These are phyloP conservation scores for Neopestalotiopsis sp. DNA, from an alignment of 2,329 filamentous ascomycete species.

Conservation along the genomic window DNA sequence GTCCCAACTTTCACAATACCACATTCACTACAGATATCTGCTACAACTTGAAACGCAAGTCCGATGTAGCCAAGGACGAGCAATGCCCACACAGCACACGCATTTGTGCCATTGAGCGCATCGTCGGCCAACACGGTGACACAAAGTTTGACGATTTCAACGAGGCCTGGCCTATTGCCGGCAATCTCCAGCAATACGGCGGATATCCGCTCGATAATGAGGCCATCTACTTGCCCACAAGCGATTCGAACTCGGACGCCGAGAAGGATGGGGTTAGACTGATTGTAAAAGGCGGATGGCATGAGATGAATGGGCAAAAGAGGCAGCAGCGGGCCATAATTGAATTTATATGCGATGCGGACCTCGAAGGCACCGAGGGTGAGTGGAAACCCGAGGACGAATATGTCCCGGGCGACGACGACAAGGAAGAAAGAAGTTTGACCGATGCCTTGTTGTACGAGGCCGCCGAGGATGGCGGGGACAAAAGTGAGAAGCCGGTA, in stretches of 20 bases:
- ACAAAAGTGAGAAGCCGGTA: slow-evolving; percentile 48
- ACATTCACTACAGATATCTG: slow-evolving; percentile 86
- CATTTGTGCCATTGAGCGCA: slow-evolving; percentile 79
- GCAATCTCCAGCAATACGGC: slow-evolving; percentile 65
- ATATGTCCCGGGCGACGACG: slow-evolving; percentile 43
- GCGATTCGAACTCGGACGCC: slow-evolving; percentile 66
- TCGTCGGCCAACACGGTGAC: slow-evolving; percentile 50
- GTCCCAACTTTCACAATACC: slow-evolving; percentile 67
- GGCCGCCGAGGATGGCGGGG: slow-evolving; percentile 37
- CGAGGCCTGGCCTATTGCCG: slow-evolving; percentile 74
- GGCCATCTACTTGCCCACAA: slow-evolving; percentile 68
- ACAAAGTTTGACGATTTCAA: slow-evolving; percentile 51
- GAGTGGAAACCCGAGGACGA: slow-evolving; percentile 64
- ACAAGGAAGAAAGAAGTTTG: slow-evolving; percentile 28
- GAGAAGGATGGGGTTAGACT: slow-evolving; percentile 75
- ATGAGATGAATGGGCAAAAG: slow-evolving; percentile 57
- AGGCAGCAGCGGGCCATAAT: slow-evolving; percentile 76
- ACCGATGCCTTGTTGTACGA: slow-evolving; percentile 35
- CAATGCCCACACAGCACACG: slow-evolving; percentile 73
- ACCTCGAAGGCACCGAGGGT: slow-evolving; percentile 75
- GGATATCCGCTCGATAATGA: slow-evolving; percentile 68
- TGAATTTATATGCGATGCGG: slow-evolving; percentile 81
- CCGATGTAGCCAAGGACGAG: slow-evolving; percentile 57
- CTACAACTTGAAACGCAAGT: slow-evolving; percentile 65
- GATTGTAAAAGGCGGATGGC: slow-evolving; percentile 65